Conservation (phyloP, 257 asterid genomes). For the Gardenia jasminoides region DNA sequence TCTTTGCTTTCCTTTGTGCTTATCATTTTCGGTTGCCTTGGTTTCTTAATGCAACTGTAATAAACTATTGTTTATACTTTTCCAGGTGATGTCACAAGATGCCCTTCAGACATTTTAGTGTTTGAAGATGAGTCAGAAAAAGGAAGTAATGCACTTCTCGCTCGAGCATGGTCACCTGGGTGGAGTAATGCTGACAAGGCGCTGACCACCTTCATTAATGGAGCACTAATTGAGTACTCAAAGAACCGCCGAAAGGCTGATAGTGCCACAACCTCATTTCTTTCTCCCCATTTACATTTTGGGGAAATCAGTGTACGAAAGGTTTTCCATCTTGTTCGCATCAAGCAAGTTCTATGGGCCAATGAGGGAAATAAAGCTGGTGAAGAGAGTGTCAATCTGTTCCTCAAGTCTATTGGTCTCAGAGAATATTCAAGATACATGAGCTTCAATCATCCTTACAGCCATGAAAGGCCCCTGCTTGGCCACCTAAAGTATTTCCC, state of each 20-base stretch:
- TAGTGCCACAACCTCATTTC: constrained; percentile 90
- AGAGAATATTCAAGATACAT: constrained; percentile 88
- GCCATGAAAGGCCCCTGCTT: constrained; percentile 88
- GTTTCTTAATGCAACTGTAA: not conserved
- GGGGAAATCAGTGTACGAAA: constrained; percentile 91
- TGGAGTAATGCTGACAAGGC: constrained; percentile 95
- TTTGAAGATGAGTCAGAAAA: constrained; percentile 89
- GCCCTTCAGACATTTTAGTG: constrained; percentile 50
- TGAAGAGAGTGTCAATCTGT: constrained; percentile 85
- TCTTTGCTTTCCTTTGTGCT: not conserved
- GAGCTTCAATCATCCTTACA: constrained; percentile 92
- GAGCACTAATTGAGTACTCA: constrained; percentile 76
- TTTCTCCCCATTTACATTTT: constrained; percentile 88
- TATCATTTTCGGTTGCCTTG: constrained; percentile 4
- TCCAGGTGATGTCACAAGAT: constrained; percentile 66
- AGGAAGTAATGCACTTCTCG: constrained; percentile 93
- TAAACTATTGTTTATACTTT: constrained; percentile 10
- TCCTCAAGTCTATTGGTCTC: constrained; percentile 88
- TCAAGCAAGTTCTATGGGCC: constrained; percentile 85
- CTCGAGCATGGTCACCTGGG: constrained; percentile 95
- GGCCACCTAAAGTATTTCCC: constrained; percentile 79
- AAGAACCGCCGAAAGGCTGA: constrained; percentile 88
- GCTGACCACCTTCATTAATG: constrained; percentile 67
- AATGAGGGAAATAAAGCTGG: constrained; percentile 85
- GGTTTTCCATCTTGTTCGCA: constrained; percentile 80